These are phyloP conservation scores for Fragilaria crotonensis DNA, from an alignment of 108 stramenopile species.

Conservation along the genomic window DNA sequence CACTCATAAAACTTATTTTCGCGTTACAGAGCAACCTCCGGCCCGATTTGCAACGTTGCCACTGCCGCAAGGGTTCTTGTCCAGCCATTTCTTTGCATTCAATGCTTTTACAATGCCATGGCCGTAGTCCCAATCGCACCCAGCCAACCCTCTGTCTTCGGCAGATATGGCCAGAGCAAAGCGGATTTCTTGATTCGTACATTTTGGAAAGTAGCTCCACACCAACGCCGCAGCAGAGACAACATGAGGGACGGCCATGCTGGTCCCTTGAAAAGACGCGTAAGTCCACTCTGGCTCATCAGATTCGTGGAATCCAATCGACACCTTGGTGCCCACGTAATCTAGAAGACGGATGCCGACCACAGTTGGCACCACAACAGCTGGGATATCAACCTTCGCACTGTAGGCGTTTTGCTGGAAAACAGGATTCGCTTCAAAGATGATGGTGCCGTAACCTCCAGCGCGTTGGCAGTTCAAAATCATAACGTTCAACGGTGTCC, in stretches of 20 bases:
- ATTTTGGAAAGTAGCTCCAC: slow-evolving; percentile 20
- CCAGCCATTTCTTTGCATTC: slow-evolving; percentile 30
- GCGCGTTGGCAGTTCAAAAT: no score
- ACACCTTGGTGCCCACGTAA: not conserved
- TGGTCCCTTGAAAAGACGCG: slow-evolving; percentile 13
- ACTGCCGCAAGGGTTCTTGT: not conserved
- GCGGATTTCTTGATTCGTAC: slow-evolving; percentile 15
- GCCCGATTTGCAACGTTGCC: no score
- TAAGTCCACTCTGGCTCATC: slow-evolving; percentile 2
- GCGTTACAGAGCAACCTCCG: no score
- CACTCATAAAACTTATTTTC: no score
- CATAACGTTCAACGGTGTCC: no score
- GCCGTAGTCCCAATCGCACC: slow-evolving; percentile 24
- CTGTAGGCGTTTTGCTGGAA: no score
- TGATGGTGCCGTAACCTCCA: no score
- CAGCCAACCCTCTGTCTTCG: slow-evolving; percentile 10
- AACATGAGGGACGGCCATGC: slow-evolving; percentile 38
- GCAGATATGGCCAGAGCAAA: slow-evolving; percentile 13
- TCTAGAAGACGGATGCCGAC: no score
- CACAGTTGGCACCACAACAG: no score
- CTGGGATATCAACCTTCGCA: no score
- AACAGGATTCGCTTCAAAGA: no score
- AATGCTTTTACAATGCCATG: slow-evolving; percentile 30
- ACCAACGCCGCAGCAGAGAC: slow-evolving; percentile 25
- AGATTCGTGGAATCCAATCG: not conserved